Evolutionary conservation across 495 filamentous ascomycete genomes (phyloP).

Genomic region (Aspergillus affinis): DNA sequence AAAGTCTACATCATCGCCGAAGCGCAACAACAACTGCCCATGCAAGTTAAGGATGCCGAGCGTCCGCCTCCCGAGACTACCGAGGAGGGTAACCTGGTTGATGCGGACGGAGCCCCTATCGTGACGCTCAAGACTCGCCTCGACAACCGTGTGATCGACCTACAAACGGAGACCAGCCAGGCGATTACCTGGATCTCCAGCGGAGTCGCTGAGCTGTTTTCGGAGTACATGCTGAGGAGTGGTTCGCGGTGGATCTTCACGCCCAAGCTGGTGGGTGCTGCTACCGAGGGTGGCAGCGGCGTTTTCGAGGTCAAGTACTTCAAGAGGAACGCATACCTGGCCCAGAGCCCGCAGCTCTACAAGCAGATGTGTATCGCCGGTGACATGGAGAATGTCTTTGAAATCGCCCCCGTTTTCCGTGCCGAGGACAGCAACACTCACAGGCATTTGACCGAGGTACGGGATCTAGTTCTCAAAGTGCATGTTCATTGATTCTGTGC

Average conservation of each 20-base stretch:
- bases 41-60: conserved; percentile 69
- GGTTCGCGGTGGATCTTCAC: conserved; percentile 88
- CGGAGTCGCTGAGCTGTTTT: conserved; percentile 77
- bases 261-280: conserved; percentile 83
- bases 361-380: conserved; percentile 97
- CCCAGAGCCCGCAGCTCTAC: conserved; percentile 93
- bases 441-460: conserved; percentile 86
- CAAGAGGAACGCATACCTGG: conserved; percentile 77
- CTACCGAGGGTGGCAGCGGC: conserved; percentile 90
- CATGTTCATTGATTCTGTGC: conserved; percentile 12
- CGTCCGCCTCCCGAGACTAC: conserved; percentile 49
- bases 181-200: conserved; percentile 82
- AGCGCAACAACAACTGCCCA: conserved; percentile 63
- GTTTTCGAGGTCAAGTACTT: conserved; percentile 95
- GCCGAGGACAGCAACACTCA: conserved; percentile 97
- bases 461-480: conserved; percentile 53
- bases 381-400: conserved; percentile 85
- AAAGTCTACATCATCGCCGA: conserved; percentile 74
- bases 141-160: conserved; percentile 87
- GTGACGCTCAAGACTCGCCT: conserved; percentile 76
- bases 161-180: conserved; percentile 83
- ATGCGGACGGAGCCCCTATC: conserved; percentile 54
- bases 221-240: conserved; percentile 69
- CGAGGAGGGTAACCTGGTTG: conserved; percentile 45
- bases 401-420: conserved; percentile 89